phyloP scores from a whole-genome alignment of 441 rosid genomes.

The Adansonia grandidieri region DNA sequence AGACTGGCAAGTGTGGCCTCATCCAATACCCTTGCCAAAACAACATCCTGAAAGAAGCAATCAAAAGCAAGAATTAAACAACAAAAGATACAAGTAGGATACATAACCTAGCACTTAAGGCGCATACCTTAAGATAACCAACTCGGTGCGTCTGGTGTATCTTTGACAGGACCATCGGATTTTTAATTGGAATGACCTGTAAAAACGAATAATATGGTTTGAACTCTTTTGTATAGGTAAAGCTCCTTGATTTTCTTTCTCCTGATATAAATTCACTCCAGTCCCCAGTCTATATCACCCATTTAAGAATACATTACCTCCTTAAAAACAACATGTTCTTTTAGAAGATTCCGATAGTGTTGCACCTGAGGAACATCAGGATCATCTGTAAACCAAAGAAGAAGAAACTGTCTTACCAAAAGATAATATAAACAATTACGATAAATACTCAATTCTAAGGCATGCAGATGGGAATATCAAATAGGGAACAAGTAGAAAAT shows the following conservation, averaged over 20 bases:
- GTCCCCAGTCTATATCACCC: constrained; percentile 21
- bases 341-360: constrained; percentile 82
- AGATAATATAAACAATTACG: background rate
- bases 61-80: constrained; percentile 37
- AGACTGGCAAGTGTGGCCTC: constrained; percentile 86
- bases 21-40: constrained; percentile 93
- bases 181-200: constrained; percentile 94
- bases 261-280: constrained; percentile 16
- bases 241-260: background rate
- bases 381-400: constrained; percentile 67
- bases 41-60: constrained; percentile 78
- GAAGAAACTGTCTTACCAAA: constrained; percentile 8
- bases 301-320: constrained; percentile 62
- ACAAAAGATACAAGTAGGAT: constrained; percentile 4
- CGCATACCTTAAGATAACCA: constrained; percentile 89
- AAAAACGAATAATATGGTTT: constrained; percentile 20
- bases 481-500: background rate
- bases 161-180: constrained; percentile 81
- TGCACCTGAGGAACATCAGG: constrained; percentile 81
- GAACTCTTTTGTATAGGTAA: constrained; percentile 4
- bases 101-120: constrained; percentile 26
- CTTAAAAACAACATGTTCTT: constrained; percentile 93
- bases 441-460: background rate
- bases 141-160: constrained; percentile 98
- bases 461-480: background rate